Percentiles rank a stretch among this genome's conserved stretches.
These are phyloP conservation scores for Geotrichum aggregatum DNA, from an alignment of 1,139 yeast species.

Conservation along the genomic window DNA sequence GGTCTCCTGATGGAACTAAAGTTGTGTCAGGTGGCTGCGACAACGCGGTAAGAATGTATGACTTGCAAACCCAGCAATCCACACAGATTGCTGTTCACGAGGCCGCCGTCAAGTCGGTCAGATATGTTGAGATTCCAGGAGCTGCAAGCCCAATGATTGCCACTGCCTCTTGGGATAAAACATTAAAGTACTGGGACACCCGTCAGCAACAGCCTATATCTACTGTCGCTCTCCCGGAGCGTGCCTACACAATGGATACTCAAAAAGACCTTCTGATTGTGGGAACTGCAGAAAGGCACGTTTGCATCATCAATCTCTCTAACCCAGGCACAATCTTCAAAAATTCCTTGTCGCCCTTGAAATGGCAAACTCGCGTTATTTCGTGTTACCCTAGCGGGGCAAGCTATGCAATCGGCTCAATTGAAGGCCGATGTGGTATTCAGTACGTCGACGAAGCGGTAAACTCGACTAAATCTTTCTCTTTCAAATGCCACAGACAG, in stretches of 20 bases:
- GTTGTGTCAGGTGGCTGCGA: constrained; percentile 92
- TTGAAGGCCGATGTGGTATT: constrained; percentile 96
- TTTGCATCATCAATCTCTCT: constrained; percentile 64
- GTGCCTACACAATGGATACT: constrained; percentile 87
- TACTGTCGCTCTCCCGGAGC: constrained; percentile 77
- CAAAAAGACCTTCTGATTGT: constrained; percentile 78
- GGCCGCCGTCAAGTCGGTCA: constrained; percentile 68
- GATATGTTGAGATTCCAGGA: constrained; percentile 71
- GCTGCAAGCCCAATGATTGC: constrained; percentile 78
- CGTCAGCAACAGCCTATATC: constrained; percentile 82
- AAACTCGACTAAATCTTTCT: constrained; percentile 62
- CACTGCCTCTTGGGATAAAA: constrained; percentile 95
- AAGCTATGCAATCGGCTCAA: constrained; percentile 88
- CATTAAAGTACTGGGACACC: constrained; percentile 89
- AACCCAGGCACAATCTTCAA: constrained; percentile 84
- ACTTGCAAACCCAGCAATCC: constrained; percentile 73
- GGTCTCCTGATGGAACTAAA: constrained; percentile 84
- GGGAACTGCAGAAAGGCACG: constrained; percentile 87
- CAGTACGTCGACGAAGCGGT: constrained; percentile 84
- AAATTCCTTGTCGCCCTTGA: constrained; percentile 71
- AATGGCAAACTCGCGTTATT: constrained; percentile 82
- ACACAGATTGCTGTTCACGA: constrained; percentile 86
- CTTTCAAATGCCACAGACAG: constrained; percentile 90
- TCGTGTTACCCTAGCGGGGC: constrained; percentile 85
- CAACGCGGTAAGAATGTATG: constrained; percentile 80